Evolutionary conservation across 164 flowering plant genomes (phyloP).

Genomic region (Paratinospora sagittata): DNA sequence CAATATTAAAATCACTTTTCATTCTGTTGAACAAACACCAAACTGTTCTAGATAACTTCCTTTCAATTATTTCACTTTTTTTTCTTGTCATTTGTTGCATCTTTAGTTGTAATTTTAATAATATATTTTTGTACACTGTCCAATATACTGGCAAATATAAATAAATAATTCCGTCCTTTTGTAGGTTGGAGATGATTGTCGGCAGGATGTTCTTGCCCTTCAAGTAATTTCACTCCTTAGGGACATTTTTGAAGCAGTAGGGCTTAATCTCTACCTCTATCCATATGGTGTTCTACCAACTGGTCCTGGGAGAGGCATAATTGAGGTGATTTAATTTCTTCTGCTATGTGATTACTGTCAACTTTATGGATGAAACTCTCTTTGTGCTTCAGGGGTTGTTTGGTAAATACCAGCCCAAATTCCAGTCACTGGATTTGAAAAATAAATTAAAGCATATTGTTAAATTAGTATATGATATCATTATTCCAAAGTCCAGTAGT

Average conservation of each 20-base stretch:
- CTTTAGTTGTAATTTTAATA: not conserved
- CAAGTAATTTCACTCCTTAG: constrained; percentile 94
- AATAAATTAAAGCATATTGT: not conserved
- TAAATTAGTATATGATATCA: not conserved
- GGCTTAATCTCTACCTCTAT: constrained; percentile 75
- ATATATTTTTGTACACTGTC: not conserved
- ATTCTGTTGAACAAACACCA: no score
- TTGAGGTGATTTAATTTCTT: constrained; percentile 56
- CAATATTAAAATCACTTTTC: no score
- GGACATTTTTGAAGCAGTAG: constrained; percentile 88
- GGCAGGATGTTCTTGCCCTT: constrained; percentile 97
- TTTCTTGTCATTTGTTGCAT: not conserved
- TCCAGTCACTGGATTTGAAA: no score
- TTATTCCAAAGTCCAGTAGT: not conserved
- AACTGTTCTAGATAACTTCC: not conserved
- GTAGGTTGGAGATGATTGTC: constrained; percentile 98
- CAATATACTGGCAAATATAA: not conserved
- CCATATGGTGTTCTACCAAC: constrained; percentile 99
- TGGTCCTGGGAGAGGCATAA: constrained; percentile 93
- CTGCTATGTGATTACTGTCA: not conserved
- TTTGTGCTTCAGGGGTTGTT: no score
- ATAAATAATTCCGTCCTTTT: constrained; percentile 4
- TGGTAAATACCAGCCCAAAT: no score
- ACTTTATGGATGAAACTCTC: not conserved
- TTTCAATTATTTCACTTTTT: not conserved